Evolutionary conservation across 139 green algal genomes (phyloP).

Genomic region (Chlamydomonas asymmetrica): DNA sequence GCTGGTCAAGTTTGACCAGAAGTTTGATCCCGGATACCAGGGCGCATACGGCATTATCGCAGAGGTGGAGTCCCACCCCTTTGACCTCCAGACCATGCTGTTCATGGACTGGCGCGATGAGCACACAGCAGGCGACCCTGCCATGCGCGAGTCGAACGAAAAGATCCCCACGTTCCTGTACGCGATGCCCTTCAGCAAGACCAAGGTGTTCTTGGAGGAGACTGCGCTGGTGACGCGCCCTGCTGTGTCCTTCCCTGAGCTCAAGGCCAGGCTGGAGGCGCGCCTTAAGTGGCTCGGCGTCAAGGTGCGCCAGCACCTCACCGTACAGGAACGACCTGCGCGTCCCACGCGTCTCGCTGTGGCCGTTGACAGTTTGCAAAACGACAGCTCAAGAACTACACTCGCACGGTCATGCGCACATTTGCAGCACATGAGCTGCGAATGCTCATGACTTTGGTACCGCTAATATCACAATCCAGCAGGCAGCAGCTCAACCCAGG

Average conservation of each 20-base stretch:
- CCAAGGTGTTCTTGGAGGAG: slow-evolving; percentile 92
- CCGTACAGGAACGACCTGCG: not conserved
- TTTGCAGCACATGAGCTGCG: no score
- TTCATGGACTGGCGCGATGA: slow-evolving; percentile 99
- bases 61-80: slow-evolving; percentile 81
- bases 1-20: slow-evolving; percentile 89
- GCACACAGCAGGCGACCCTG: slow-evolving; percentile 66
- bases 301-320: slow-evolving; percentile 50
- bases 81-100: slow-evolving; percentile 92
- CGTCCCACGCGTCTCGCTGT: no score
- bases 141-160: slow-evolving; percentile 61
- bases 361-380: no score
- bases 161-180: slow-evolving; percentile 96
- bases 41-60: slow-evolving; percentile 93
- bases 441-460: no score
- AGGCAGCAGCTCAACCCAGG: no score
- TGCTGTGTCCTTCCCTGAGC: slow-evolving; percentile 84
- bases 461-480: no score
- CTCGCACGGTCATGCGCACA: no score
- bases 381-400: no score
- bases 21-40: slow-evolving; percentile 94
- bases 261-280: slow-evolving; percentile 86
- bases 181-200: slow-evolving; percentile 96
- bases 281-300: slow-evolving; percentile 84
- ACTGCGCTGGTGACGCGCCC: slow-evolving; percentile 93